phyloP scores from a whole-genome alignment of 345 rosid species.

The Populus tremula region DNA sequence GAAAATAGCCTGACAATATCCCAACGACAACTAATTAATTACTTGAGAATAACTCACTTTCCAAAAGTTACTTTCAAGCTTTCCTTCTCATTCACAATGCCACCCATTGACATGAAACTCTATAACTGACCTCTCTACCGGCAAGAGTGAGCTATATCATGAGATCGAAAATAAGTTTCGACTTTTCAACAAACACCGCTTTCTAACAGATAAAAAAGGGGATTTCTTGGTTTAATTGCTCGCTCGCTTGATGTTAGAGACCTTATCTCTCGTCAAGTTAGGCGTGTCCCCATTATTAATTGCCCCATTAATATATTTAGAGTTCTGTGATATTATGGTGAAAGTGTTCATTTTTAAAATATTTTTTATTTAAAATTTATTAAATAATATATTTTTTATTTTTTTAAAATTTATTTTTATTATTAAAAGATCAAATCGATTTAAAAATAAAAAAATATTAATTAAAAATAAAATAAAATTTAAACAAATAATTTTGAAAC shows the following conservation, averaged over 20 bases:
- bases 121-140: not conserved
- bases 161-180: not conserved
- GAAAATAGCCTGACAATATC: slow-evolving; percentile 17
- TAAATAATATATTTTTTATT: no score
- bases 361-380: no score
- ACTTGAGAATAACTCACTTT: slow-evolving; percentile 13
- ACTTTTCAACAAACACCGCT: slow-evolving; percentile 11
- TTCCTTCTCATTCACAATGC: not conserved
- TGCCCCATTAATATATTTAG: not conserved
- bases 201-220: slow-evolving; percentile 2
- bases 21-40: not conserved
- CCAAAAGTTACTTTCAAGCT: slow-evolving; percentile 24
- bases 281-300: slow-evolving; percentile 16
- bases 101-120: slow-evolving; percentile 17
- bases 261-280: slow-evolving; percentile 9
- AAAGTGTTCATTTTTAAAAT: no score
- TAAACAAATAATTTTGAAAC: no score
- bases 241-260: not conserved
- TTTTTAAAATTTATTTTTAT: no score
- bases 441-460: no score
- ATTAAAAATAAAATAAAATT: no score
- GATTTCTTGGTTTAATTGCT: slow-evolving; percentile 11
- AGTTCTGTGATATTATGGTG: no score
- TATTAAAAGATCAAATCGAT: no score
- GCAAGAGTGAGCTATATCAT: slow-evolving; percentile 2